Percentiles rank a stretch among this genome's conserved stretches.
phyloP scores from a whole-genome alignment of 768 basidiomycete species.

The Harrya chromipes region DNA sequence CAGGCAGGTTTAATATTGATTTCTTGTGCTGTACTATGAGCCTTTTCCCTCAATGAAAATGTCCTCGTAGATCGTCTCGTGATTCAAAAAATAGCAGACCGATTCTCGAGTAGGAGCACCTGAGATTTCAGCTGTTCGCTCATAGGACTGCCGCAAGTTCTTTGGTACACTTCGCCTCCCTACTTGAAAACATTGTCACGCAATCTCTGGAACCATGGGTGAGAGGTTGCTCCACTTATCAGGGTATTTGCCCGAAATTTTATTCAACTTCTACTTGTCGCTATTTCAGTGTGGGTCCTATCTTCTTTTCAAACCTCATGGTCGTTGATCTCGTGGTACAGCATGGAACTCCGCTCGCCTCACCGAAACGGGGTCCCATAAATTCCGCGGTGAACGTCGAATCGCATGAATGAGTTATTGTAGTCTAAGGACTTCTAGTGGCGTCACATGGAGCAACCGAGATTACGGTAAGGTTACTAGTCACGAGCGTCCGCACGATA shows the following conservation, averaged over 20 bases:
- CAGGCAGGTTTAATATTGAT: conserved; percentile 40
- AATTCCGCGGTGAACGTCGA: not conserved
- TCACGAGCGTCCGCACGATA: not conserved
- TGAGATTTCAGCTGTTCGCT: conserved; percentile 5
- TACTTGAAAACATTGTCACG: not conserved
- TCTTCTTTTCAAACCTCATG: not conserved
- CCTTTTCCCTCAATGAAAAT: conserved; percentile 34
- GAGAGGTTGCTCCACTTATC: conserved; percentile 2
- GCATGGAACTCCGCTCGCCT: not conserved
- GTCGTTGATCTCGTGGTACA: conserved; percentile 1
- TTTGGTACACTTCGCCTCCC: not conserved
- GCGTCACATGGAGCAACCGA: conserved; percentile 1
- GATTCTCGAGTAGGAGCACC: conserved; percentile 19
- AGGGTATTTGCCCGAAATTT: not conserved
- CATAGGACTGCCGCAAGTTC: not conserved
- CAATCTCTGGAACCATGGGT: conserved; percentile 4
- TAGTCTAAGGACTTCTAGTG: not conserved
- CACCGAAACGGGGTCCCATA: not conserved
- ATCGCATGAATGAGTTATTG: not conserved
- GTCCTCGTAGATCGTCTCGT: conserved; percentile 32
- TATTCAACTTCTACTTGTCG: conserved; percentile 7
- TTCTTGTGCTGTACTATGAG: conserved; percentile 28
- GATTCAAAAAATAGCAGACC: conserved; percentile 20
- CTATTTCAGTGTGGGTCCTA: conserved; percentile 5
- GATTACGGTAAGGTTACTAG: conserved; percentile 1